Percentiles rank a stretch among this genome's conserved stretches.
phyloP scores from a whole-genome alignment of 2,329 filamentous ascomycete species.

The Aspergillus vadensis region DNA sequence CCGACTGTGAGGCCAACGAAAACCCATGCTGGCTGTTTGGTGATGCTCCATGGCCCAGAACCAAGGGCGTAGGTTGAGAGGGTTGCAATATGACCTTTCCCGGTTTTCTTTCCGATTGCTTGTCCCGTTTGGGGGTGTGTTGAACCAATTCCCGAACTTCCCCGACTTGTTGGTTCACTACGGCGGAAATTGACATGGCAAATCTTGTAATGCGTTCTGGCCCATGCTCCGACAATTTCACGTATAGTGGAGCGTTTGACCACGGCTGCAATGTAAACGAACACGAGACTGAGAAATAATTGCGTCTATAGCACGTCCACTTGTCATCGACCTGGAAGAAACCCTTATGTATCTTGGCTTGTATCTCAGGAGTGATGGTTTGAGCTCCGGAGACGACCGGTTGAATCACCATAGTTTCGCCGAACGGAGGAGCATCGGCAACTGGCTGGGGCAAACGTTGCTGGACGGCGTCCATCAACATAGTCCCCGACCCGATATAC shows the following conservation, averaged over 20 bases:
- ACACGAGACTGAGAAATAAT: constrained; percentile 86
- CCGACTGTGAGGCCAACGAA: constrained; percentile 26
- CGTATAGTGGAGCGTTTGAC: constrained; percentile 58
- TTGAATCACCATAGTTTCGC: constrained; percentile 41
- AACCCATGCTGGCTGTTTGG: constrained; percentile 29
- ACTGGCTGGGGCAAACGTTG: constrained; percentile 33
- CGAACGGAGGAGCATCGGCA: constrained; percentile 47
- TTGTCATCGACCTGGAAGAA: constrained; percentile 80
- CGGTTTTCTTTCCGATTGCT: constrained; percentile 76
- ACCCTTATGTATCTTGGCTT: constrained; percentile 82
- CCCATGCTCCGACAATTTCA: constrained; percentile 50
- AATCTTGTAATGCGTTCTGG: constrained; percentile 68
- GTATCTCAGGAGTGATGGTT: constrained; percentile 70
- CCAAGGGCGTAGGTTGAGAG: constrained; percentile 57
- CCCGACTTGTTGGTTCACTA: constrained; percentile 72
- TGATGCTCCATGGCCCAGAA: constrained; percentile 29
- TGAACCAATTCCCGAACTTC: constrained; percentile 84
- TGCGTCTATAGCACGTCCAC: constrained; percentile 90
- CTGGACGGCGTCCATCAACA: constrained; percentile 30
- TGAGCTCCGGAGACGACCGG: constrained; percentile 38
- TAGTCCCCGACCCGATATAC: constrained; percentile 29
- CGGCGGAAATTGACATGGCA: constrained; percentile 81
- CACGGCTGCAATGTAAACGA: constrained; percentile 72
- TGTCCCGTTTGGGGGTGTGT: constrained; percentile 89
- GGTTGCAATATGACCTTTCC: constrained; percentile 69